Conservation (phyloP, 371 early-diverging fungal species). For the Thermomucor indicae-seudaticae region DNA sequence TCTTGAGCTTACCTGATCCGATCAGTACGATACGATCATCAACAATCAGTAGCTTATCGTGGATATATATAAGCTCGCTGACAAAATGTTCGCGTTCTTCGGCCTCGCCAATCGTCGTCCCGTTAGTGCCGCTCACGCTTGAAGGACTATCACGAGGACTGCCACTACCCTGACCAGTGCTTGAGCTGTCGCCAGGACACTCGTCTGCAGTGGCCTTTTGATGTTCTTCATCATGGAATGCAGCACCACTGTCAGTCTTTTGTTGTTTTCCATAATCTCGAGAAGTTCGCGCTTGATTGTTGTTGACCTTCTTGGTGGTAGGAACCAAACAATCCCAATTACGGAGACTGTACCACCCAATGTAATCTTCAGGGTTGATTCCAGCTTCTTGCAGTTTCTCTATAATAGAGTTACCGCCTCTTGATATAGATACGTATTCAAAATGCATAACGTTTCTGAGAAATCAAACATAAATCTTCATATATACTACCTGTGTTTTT, state of each 20-base stretch:
- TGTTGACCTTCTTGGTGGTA: neutral
- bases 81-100: slow-evolving; percentile 50
- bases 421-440: slow-evolving; percentile 78
- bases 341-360: slow-evolving; percentile 76
- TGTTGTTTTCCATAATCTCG: neutral
- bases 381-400: slow-evolving; percentile 59
- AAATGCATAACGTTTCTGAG: slow-evolving; percentile 72
- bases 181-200: neutral
- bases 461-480: neutral
- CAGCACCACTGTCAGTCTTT: slow-evolving; percentile 8
- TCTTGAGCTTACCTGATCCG: slow-evolving; percentile 62
- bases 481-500: neutral
- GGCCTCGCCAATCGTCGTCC: slow-evolving; percentile 1
- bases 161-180: neutral
- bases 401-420: slow-evolving; percentile 72
- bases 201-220: neutral
- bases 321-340: slow-evolving; percentile 58
- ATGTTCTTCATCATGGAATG: neutral
- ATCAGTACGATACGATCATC: slow-evolving; percentile 81
- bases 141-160: neutral
- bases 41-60: slow-evolving; percentile 89
- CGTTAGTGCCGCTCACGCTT: neutral
- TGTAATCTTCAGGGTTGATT: slow-evolving; percentile 75
- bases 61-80: slow-evolving; percentile 88
- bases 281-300: neutral